Base-by-base conservation (phyloP, 1,284 basidiomycete genomes). In the Cryptococcus floricola region DNA sequence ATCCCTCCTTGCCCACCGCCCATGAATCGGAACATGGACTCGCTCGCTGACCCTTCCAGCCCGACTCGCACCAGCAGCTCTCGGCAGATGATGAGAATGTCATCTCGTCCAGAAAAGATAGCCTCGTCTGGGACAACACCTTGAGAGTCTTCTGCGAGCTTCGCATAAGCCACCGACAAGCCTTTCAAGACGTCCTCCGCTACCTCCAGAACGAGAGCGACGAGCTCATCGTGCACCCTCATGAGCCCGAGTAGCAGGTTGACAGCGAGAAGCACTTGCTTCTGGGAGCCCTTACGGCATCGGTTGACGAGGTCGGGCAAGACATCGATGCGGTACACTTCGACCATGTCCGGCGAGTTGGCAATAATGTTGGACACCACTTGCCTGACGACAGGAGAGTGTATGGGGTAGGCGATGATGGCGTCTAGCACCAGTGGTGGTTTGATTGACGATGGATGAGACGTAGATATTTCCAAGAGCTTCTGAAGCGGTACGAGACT, bases 211-310 rank as follows among this genome's bases (percentile, higher is more conserved):
- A 53, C 39, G 14, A 68, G 46, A 18, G 52, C 64, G 5, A 70
- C 47, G 9, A 70, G 50, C 39, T 66, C 64, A 28, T 66, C 64
- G 48, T 70, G 68, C 13, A 61, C 54, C 14, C 68, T 50, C 14
- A 59, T 45, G 4, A 66, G n/a, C 4, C 47, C 10, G 16, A 64
- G 49, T 4, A 68, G 52, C 6, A 62, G 54, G n/a, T 39, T 41
- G 3, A 52, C 38, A 0, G 54, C 50, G 14, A 50, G 50, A 27
- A 38, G 23, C 8, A 50, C 5, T 37, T 38, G 2, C 13, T 37
- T 39, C 46, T 49, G 27, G 8, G 39, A 13, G 19, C 52, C 41
- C 5, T 39, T 48, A 3, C 54, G 61, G 5, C 62, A 42, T 41
- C 60, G 51, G 12, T 56, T 56, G 12, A 66, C 41, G 1, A 68